phyloP scores from a whole-genome alignment of 2,329 filamentous ascomycete species.

The Alternaria gansuensis region DNA sequence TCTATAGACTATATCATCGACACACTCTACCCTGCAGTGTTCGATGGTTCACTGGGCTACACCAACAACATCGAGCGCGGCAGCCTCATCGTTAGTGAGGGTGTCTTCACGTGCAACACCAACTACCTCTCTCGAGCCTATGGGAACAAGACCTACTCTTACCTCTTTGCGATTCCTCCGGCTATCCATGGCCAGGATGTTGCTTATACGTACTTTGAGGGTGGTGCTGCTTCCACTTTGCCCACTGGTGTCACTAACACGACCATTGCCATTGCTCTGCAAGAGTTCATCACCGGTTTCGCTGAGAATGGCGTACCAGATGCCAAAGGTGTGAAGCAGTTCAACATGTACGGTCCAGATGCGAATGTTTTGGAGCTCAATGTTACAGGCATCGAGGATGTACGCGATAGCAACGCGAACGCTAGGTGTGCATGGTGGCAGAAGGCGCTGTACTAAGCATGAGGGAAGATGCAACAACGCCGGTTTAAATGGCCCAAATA shows the following conservation, averaged over 20 bases:
- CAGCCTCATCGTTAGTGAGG: slow-evolving; percentile 56
- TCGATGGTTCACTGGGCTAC: slow-evolving; percentile 60
- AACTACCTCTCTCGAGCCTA: slow-evolving; percentile 60
- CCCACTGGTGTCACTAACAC: slow-evolving; percentile 38
- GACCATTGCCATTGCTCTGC: slow-evolving; percentile 55
- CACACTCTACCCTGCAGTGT: slow-evolving; percentile 61
- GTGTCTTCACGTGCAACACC: slow-evolving; percentile 62
- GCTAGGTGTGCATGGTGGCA: slow-evolving; percentile 64
- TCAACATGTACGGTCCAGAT: slow-evolving; percentile 59
- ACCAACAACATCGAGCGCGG: slow-evolving; percentile 56
- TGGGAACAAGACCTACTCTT: slow-evolving; percentile 60
- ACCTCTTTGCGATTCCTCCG: slow-evolving; percentile 63
- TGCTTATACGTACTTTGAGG: slow-evolving; percentile 63
- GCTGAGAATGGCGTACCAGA: slow-evolving; percentile 53
- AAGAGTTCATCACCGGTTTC: slow-evolving; percentile 59
- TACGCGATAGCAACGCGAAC: slow-evolving; percentile 59
- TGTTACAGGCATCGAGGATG: slow-evolving; percentile 53
- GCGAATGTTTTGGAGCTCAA: slow-evolving; percentile 58
- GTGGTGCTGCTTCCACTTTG: slow-evolving; percentile 28
- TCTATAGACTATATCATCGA: slow-evolving; percentile 55
- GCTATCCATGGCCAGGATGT: slow-evolving; percentile 64
- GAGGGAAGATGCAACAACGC: neutral
- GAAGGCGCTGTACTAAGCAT: slow-evolving; percentile 54
- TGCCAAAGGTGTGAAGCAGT: slow-evolving; percentile 53
- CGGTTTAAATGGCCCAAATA: neutral